Base-by-base conservation (phyloP, 1,284 basidiomycete genomes). In the Clitocybe nebularis region DNA sequence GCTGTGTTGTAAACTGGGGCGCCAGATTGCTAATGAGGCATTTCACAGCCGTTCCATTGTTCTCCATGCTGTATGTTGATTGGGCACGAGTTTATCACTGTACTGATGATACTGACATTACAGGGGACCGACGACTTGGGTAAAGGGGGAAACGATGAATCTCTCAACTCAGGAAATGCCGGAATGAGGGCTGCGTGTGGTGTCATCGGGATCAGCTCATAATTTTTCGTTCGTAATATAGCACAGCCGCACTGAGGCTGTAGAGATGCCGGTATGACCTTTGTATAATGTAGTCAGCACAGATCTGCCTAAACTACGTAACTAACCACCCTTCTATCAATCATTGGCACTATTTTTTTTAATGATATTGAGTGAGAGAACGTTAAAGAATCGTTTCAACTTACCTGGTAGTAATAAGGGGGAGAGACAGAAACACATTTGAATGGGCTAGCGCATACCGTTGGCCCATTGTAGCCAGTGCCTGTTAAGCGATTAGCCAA, bases 71-170 rank as follows among this genome's bases (percentile, higher is more conserved):
- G 79, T 81, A 56, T 44, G 67, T 56, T 16, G 7, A 13, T n/a
- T 3, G 4, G 5, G 5, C 11, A 30, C n/a, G 22, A 24, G 16
- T 35, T 20, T 16, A 3, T n/a, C 4, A 21, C 10, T 5, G 3
- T 38, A 11, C 6, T 35, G 36, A 10, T 44, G 7, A 16, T 33
- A 36, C 23, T 4, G 29, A 17, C 17, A 23, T 20, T 11, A 26
- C 46, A 81, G 77, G 83, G 84, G 14, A 72, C 71, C 20, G 84
- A 87, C 55, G 84, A 87, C 55, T 69, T 85, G 48, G 84, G 84
- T 20, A 69, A 65, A 57, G 82, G 82, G n/a, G 71, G 66, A 29
- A 71, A 82, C 56, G 68, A 75, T 25, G 84, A 85, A 49, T 81
- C 79, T 24, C 65, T 77, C 49, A 85, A 77, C 62, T 86, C 82